A percentile compares a stretch with the other conserved stretches of the same genome.
These are phyloP conservation scores for Larix sibirica DNA, from an alignment of 83 land plant species.

Conservation along the genomic window DNA sequence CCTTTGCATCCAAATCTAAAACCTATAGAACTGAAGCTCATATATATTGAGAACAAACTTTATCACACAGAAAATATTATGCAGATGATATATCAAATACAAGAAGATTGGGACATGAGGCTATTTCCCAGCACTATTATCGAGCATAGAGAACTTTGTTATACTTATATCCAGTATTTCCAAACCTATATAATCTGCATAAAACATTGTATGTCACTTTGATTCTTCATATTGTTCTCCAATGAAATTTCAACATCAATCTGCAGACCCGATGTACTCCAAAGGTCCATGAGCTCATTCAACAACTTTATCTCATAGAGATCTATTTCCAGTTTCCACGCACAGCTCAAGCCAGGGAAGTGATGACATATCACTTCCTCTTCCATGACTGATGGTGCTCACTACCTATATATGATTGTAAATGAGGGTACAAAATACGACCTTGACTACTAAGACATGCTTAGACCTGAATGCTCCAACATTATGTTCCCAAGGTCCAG, in stretches of 20 bases:
- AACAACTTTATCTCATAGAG: neutral
- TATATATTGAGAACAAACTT: too few relatives aligned
- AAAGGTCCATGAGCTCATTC: neutral
- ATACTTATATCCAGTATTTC: too few relatives aligned
- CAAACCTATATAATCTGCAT: neutral
- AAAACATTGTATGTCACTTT: neutral
- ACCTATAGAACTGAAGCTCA: neutral
- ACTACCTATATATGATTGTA: neutral
- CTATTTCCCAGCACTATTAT: neutral
- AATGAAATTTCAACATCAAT: constrained; percentile 2
- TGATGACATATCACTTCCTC: neutral
- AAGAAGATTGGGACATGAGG: neutral
- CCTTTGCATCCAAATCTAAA: neutral
- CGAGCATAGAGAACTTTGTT: neutral
- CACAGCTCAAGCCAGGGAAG: neutral
- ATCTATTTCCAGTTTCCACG: neutral
- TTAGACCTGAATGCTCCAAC: neutral
- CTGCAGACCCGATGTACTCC: neutral
- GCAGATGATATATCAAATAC: neutral
- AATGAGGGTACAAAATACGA: neutral
- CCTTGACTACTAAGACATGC: neutral
- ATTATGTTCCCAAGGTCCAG: neutral
- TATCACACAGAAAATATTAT: neutral
- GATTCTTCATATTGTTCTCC: neutral
- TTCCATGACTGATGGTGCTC: neutral